Evolutionary conservation across 129 eudicot species (phyloP), one percentile per base, ranked within the genome.

Genomic region (Mikania micrantha): DNA sequence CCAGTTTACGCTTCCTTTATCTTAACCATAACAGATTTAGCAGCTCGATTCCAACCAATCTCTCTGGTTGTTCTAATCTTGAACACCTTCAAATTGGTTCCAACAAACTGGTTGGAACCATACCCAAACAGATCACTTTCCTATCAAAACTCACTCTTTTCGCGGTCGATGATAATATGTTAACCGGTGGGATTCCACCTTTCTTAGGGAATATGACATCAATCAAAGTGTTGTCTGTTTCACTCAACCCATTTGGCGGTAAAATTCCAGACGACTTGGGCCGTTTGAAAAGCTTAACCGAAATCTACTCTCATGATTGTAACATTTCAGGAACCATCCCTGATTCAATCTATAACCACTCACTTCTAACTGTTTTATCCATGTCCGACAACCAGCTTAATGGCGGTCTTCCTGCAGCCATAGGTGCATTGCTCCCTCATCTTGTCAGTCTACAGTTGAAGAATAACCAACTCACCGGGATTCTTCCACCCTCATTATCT

Each of bases 161-260:
- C 17, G 15, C 19, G 16, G 2, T 60, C 8, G 4, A 13, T 32
- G 24, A 60, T 1, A 60, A 60, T 4, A 4, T 4, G 0, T 40
- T 64, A 40, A 40, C 24, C 3, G 70, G 70, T 27, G 57, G 70
- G 19, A 69, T 69, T 13, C 52, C 74, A 19, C 35, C 53, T 50
- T 53, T 7, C 12, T 9, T 69, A 0, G 74, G 74, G 28, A 69
- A 69, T 36, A 35, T 69, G 0, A 50, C 74, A 11, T 17, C 64
- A 20, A 57, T 69, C 34, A 8, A 21, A 36, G 4, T 2, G 3
- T 25, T 70, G 7, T 36, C 25, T 13, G 25, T 7, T 7, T 0
- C 39, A 0, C 11, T 0, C 25, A 57, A 56, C 39, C 49, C 32
- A 0, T 27, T 70, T 13, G 53, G 64, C 15, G 75, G 66, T 19